Evolutionary conservation across 345 rosid genomes (phyloP).

Genomic region (Carallia pectinifolia): DNA sequence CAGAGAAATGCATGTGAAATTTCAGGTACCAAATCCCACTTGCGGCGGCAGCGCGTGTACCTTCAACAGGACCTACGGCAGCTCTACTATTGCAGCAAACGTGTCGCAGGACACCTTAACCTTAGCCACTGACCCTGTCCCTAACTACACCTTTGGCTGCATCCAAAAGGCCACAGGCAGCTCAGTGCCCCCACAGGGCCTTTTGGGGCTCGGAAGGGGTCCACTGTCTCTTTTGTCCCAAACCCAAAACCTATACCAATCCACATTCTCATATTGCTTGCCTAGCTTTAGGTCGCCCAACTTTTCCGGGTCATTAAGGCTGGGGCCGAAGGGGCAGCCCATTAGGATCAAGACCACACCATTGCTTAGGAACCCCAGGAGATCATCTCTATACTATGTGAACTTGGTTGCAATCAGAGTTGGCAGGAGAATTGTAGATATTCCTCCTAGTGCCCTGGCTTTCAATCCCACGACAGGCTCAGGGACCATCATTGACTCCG

Average conservation of each 20-base stretch:
- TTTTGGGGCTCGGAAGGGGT: conserved; percentile 84
- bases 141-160: conserved; percentile 82
- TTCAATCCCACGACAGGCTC: conserved; percentile 76
- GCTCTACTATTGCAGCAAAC: conserved; percentile 63
- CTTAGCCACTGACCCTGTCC: conserved; percentile 53
- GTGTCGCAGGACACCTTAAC: conserved; percentile 66
- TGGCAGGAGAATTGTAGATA: conserved; percentile 63
- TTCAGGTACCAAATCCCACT: conserved; percentile 64
- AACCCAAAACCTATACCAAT: conserved; percentile 59
- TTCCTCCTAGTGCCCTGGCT: conserved; percentile 63
- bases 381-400: conserved; percentile 85
- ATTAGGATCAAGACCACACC: conserved; percentile 70
- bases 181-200: conserved; percentile 81
- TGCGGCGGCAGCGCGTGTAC: conserved; percentile 61
- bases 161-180: conserved; percentile 60
- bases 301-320: conserved; percentile 83
- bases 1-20: not conserved
- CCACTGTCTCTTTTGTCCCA: conserved; percentile 74
- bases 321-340: conserved; percentile 79
- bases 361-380: conserved; percentile 66
- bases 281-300: conserved; percentile 67
- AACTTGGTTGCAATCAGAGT: conserved; percentile 70
- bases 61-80: conserved; percentile 81
- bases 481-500: conserved; percentile 91
- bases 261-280: conserved; percentile 89